Evolutionary conservation across 1,284 basidiomycete species (phyloP).

Genomic region (Cryptococcus sp.): DNA sequence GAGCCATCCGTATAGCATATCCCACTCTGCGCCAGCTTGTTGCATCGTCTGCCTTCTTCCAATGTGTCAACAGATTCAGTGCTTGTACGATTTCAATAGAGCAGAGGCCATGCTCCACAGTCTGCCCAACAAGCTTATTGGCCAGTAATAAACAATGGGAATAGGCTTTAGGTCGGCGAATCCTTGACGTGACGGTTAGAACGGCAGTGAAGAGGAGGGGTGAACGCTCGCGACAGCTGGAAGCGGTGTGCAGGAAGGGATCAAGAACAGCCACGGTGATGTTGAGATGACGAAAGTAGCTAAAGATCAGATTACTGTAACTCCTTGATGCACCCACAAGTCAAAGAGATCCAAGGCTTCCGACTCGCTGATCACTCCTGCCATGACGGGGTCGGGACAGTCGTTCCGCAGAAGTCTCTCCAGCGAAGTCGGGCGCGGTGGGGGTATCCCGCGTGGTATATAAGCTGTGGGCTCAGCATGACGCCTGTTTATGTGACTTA

Average conservation of each 20-base stretch:
- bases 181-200: slow-evolving; percentile 50
- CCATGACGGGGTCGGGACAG: slow-evolving; percentile 42
- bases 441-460: too few relatives aligned
- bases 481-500: slow-evolving; percentile 7
- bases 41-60: slow-evolving; percentile 52
- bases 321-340: slow-evolving; percentile 26
- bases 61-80: slow-evolving; percentile 50
- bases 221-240: slow-evolving; percentile 44
- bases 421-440: neutral
- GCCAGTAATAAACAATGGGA: slow-evolving; percentile 40
- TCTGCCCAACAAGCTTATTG: slow-evolving; percentile 50
- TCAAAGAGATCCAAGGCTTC: slow-evolving; percentile 44
- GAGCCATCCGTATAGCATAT: slow-evolving; percentile 48
- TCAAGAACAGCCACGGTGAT: slow-evolving; percentile 46
- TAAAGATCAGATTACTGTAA: slow-evolving; percentile 2
- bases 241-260: slow-evolving; percentile 46
- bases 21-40: slow-evolving; percentile 47
- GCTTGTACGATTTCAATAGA: slow-evolving; percentile 53
- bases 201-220: slow-evolving; percentile 53
- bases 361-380: slow-evolving; percentile 32
- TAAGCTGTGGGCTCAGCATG: too few relatives aligned
- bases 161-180: slow-evolving; percentile 49
- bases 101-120: slow-evolving; percentile 49
- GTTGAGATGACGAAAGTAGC: slow-evolving; percentile 43
- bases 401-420: slow-evolving; percentile 11